Base-by-base conservation (phyloP, 257 asterid genomes). In the Plantago elongata region DNA sequence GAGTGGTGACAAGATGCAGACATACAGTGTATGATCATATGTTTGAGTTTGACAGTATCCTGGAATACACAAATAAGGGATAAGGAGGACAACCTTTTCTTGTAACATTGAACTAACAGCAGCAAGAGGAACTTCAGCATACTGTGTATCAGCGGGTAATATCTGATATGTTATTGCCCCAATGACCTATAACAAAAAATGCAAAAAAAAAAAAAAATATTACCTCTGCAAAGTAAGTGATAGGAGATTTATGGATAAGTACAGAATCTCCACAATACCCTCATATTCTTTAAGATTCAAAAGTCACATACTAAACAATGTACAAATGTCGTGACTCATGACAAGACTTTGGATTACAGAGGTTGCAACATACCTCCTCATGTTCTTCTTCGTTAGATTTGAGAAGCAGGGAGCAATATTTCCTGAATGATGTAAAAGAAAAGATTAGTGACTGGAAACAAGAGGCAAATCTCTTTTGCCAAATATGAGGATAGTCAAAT, bases 41-140 rank as follows among this genome's bases (percentile, higher is more conserved):
- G n/a, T n/a, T n/a, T n/a, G 43, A 57, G n/a, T 13, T 13, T 7
- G 29, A 34, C 43, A 17, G 45, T 63, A 48, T 14, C 43, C 51
- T 15, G 16, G 30, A 64, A 40, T 66, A 55, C 54, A 63, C 59
- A 57, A 17, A 45, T 13, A 51, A 75, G 68, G 42, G 37, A 58
- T 9, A 52, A 46, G 48, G 59, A 14, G 5, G 16, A 51, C 51
- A 70, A 92, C 98, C 98, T 92, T 86, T 69, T 34, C 74, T 75
- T 92, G 98, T 69, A 70, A 73, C 69, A 51, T 61, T 46, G 88
- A 79, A 67, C 62, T 77, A 66, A 88, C 97, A 69, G 95, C 94
- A 54, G 95, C 97, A 67, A 92, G 86, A 69, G 98, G 98, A 81
- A 92, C 72, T 81, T 92, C 98, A 60, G 98, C 90, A 84, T 69